Evolutionary conservation across 495 filamentous ascomycete species (phyloP).

Genomic region (Aspergillus mulundensis): DNA sequence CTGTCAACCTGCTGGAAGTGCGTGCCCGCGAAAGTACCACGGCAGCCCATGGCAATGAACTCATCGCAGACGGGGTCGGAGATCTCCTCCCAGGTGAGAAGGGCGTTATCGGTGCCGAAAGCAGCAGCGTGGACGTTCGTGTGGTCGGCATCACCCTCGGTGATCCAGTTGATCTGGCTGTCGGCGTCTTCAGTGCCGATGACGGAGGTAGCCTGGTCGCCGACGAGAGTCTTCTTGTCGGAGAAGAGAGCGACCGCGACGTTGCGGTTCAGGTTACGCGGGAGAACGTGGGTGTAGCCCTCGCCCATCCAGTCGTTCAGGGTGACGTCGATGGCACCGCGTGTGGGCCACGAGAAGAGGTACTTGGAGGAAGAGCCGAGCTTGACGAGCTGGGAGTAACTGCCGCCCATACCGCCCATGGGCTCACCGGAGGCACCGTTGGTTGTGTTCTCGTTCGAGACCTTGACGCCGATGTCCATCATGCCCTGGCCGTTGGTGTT

Average conservation of each 20-base stretch:
- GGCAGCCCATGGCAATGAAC: slow-evolving; percentile 49
- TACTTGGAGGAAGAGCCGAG: slow-evolving; percentile 41
- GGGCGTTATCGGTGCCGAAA: slow-evolving; percentile 39
- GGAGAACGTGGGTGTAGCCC: slow-evolving; percentile 42
- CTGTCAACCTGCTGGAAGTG: slow-evolving; percentile 48
- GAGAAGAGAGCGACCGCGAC: slow-evolving; percentile 46
- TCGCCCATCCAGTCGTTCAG: slow-evolving; percentile 48
- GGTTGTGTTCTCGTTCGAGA: slow-evolving; percentile 52
- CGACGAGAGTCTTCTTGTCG: slow-evolving; percentile 48
- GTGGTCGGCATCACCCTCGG: slow-evolving; percentile 42
- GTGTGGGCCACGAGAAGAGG: slow-evolving; percentile 52
- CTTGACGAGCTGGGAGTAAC: slow-evolving; percentile 46
- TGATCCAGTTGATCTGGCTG: slow-evolving; percentile 50
- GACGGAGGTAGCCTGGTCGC: slow-evolving; percentile 39
- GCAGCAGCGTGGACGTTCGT: slow-evolving; percentile 51
- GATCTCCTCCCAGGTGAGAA: slow-evolving; percentile 54
- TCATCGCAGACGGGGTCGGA: slow-evolving; percentile 40
- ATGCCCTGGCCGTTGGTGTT: slow-evolving; percentile 51
- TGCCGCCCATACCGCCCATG: slow-evolving; percentile 55
- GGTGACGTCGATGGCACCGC: slow-evolving; percentile 47
- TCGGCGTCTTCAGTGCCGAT: slow-evolving; percentile 48
- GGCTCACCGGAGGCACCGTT: slow-evolving; percentile 51
- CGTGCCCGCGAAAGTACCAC: slow-evolving; percentile 46
- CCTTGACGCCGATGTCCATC: slow-evolving; percentile 45
- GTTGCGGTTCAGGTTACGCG: slow-evolving; percentile 48